These are phyloP conservation scores for Scenedesmus sp. DNA, from an alignment of 163 green algal species.

Conservation along the genomic window DNA sequence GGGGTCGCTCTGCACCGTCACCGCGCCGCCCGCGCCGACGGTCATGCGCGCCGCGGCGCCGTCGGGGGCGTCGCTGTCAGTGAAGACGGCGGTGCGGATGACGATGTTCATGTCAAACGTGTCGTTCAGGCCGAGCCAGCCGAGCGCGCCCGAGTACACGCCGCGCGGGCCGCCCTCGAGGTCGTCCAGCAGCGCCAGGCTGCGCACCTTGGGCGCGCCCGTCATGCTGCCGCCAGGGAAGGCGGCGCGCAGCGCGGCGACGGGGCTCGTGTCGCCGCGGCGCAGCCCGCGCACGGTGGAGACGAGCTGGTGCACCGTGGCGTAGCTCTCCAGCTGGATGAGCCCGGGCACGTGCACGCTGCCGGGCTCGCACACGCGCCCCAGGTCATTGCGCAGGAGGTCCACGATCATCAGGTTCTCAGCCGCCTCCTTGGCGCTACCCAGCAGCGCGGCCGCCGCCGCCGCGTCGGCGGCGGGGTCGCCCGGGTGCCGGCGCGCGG, in stretches of 20 bases:
- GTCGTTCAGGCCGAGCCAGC: slow-evolving; percentile 90
- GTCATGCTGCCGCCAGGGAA: slow-evolving; percentile 99
- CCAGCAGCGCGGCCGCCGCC: slow-evolving; percentile 61
- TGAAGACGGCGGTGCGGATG: slow-evolving; percentile 92
- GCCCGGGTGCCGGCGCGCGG: slow-evolving; percentile 55
- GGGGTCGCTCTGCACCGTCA: slow-evolving; percentile 86
- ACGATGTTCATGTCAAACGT: slow-evolving; percentile 99
- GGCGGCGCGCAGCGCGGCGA: slow-evolving; percentile 83
- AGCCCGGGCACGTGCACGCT: slow-evolving; percentile 91
- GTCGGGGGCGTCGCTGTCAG: background rate
- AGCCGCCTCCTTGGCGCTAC: slow-evolving; percentile 90
- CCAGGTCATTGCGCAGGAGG: slow-evolving; percentile 98
- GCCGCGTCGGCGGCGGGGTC: slow-evolving; percentile 61
- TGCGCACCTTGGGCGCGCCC: slow-evolving; percentile 64
- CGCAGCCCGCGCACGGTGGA: slow-evolving; percentile 86
- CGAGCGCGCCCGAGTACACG: slow-evolving; percentile 93
- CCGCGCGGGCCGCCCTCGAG: slow-evolving; percentile 86
- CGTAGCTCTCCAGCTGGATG: slow-evolving; percentile 96
- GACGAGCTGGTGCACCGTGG: slow-evolving; percentile 95
- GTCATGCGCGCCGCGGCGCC: slow-evolving; percentile 39
- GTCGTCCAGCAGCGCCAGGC: slow-evolving; percentile 94
- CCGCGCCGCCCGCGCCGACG: slow-evolving; percentile 95
- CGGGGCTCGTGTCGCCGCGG: slow-evolving; percentile 39
- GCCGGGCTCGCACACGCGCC: slow-evolving; percentile 62
- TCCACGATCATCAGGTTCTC: slow-evolving; percentile 99